These are phyloP conservation scores for Daldinia decipiens DNA, from an alignment of 495 filamentous ascomycete genomes.

Conservation along the genomic window DNA sequence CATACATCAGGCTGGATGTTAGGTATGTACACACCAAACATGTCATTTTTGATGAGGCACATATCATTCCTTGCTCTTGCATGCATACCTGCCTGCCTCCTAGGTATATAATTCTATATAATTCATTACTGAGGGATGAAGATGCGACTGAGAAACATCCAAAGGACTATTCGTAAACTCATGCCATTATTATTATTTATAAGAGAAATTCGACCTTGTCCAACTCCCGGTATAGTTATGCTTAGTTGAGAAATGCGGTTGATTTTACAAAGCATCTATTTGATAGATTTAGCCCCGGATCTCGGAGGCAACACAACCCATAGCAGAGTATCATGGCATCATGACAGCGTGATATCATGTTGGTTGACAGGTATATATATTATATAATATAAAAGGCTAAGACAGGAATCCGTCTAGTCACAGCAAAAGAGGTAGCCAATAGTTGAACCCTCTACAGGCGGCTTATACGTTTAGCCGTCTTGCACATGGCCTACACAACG, in stretches of 20 bases:
- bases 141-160: not conserved
- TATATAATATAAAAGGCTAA: too few species aligned
- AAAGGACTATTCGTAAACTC: not conserved
- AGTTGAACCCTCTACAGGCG: constrained; percentile 1
- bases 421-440: not conserved
- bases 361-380: not conserved
- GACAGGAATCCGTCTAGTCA: constrained; percentile 19
- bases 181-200: not conserved
- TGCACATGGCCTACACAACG: constrained; percentile 4
- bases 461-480: too few species aligned
- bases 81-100: not conserved
- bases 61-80: not conserved
- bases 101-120: not conserved
- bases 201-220: not conserved
- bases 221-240: not conserved
- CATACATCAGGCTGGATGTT: too few species aligned
- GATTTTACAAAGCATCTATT: too few species aligned
- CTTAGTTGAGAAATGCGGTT: not conserved
- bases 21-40: too few species aligned
- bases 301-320: too few species aligned
- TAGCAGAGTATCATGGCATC: too few species aligned
- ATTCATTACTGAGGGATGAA: constrained; percentile 7
- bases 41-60: not conserved
- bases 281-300: too few species aligned
- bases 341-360: too few species aligned